Evolutionary conservation across 2,329 filamentous ascomycete genomes (phyloP).

Genomic region (Colletotrichum cuscutae): DNA sequence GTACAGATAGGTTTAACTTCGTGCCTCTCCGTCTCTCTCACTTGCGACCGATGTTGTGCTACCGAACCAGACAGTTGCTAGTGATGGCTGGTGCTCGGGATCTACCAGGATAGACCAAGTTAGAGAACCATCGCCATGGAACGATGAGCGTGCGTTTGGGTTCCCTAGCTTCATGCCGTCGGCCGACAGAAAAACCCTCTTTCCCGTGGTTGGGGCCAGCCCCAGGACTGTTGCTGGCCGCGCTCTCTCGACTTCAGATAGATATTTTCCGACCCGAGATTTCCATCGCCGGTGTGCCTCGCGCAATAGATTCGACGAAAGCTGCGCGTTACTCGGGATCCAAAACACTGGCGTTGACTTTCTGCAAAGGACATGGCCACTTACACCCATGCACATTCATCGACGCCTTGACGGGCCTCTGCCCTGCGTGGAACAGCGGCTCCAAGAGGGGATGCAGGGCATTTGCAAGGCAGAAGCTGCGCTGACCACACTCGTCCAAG

Average conservation of each 20-base stretch:
- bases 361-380: neutral
- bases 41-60: constrained; percentile 1
- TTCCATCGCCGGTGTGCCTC: neutral
- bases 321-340: neutral
- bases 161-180: constrained; percentile 7
- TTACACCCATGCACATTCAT: neutral
- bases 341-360: neutral
- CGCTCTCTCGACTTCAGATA: constrained; percentile 9
- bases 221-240: neutral
- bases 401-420: constrained; percentile 14
- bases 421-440: neutral
- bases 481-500: neutral
- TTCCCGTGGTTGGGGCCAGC: neutral
- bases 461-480: neutral
- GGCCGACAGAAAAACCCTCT: constrained; percentile 14
- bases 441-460: neutral
- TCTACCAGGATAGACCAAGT: neutral
- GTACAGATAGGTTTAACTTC: too few species aligned
- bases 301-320: neutral
- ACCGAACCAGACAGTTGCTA: neutral
- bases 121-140: neutral
- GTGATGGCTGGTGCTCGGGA: neutral
- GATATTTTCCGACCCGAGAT: neutral
- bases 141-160: neutral
- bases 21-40: neutral